Evolutionary conservation across 2,329 filamentous ascomycete genomes (phyloP).

Genomic region (Venturia carpophila): DNA sequence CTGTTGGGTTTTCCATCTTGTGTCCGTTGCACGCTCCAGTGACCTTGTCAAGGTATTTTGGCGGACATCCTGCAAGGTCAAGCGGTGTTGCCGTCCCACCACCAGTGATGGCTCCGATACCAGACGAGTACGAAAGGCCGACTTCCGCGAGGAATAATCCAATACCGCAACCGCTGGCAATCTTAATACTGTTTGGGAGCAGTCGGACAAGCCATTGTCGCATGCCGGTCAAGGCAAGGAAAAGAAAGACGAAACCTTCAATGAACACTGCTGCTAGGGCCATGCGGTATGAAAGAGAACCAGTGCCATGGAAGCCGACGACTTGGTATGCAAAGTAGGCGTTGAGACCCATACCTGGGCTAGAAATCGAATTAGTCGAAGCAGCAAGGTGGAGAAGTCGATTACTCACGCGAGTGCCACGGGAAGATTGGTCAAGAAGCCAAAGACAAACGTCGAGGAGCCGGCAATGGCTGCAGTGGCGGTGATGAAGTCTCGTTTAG

Average conservation of each 20-base stretch:
- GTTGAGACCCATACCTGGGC: conserved; percentile 51
- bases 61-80: conserved; percentile 65
- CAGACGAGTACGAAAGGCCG: conserved; percentile 68
- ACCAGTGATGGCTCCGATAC: conserved; percentile 71
- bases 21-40: conserved; percentile 55
- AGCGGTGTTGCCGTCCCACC: conserved; percentile 54
- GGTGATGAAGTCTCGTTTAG: conserved; percentile 74
- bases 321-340: conserved; percentile 81
- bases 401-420: conserved; percentile 30
- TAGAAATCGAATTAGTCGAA: conserved; percentile 13
- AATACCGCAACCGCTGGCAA: conserved; percentile 78
- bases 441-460: conserved; percentile 70
- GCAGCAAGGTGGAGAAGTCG: not conserved
- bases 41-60: conserved; percentile 37
- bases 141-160: conserved; percentile 72
- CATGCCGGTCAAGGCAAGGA: conserved; percentile 68
- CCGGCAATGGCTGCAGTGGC: conserved; percentile 76
- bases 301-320: conserved; percentile 68
- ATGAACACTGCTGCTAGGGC: conserved; percentile 82
- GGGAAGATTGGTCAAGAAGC: conserved; percentile 67
- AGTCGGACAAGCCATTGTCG: conserved; percentile 80
- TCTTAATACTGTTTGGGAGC: conserved; percentile 75
- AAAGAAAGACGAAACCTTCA: conserved; percentile 79
- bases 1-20: conserved; percentile 72
- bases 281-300: conserved; percentile 63